Percentiles rank a stretch among this genome's conserved stretches.
Conservation (phyloP, 331 rosid species). For the Quercus phellos region DNA sequence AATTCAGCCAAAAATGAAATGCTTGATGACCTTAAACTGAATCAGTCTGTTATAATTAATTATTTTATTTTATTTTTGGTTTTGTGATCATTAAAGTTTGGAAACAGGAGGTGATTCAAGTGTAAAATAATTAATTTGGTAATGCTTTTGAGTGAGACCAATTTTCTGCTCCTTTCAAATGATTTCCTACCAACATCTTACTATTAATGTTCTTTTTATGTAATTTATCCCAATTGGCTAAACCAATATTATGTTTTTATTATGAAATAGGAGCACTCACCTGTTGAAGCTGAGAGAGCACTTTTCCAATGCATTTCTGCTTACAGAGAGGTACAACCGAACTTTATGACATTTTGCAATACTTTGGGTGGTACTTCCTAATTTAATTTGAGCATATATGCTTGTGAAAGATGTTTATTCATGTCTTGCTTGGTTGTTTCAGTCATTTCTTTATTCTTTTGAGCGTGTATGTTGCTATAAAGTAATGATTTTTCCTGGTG, state of each 20-base stretch:
- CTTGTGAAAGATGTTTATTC: too few relatives aligned
- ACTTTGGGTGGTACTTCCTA: not conserved
- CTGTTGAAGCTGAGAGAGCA: conserved; percentile 41
- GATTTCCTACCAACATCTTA: not conserved
- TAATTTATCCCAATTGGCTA: not conserved
- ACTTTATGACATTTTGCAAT: not conserved
- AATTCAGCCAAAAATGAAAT: not conserved
- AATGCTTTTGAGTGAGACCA: not conserved
- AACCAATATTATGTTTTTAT: not conserved
- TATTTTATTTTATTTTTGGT: not conserved
- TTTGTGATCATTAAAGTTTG: not conserved
- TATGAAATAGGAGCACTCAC: conserved; percentile 22
- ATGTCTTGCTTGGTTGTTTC: too few relatives aligned
- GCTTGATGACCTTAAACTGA: not conserved
- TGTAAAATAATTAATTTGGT: not conserved
- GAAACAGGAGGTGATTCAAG: not conserved
- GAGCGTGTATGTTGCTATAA: too few relatives aligned
- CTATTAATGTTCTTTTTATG: not conserved
- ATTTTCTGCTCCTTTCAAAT: not conserved
- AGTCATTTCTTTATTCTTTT: too few relatives aligned
- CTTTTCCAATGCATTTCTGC: conserved; percentile 57
- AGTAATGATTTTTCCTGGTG: too few relatives aligned
- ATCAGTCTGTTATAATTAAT: not conserved
- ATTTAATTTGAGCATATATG: too few relatives aligned
- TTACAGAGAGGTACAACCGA: conserved; percentile 58